Evolutionary conservation across 108 stramenopile species (phyloP).

Genomic region (Skeletonema grethae): DNA sequence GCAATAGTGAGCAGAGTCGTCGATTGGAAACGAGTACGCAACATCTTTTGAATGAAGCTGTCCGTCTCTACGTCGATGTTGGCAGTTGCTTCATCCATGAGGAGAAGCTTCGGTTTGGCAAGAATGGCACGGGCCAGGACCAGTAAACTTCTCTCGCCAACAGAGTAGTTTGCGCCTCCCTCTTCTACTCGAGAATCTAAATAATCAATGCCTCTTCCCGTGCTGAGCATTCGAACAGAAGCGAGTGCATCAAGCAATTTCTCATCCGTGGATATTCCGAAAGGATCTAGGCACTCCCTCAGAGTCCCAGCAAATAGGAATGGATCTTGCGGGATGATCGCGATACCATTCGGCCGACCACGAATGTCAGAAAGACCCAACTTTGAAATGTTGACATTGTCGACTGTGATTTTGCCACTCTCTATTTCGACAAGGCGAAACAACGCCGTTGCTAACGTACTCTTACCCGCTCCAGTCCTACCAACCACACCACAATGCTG

Average conservation of each 20-base stretch:
- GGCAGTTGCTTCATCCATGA: slow-evolving; percentile 86
- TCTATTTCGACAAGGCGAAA: slow-evolving; percentile 88
- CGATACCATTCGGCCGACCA: slow-evolving; percentile 67
- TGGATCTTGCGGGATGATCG: slow-evolving; percentile 96
- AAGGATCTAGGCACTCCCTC: slow-evolving; percentile 93
- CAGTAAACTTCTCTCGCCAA: slow-evolving; percentile 91
- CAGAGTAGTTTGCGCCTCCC: slow-evolving; percentile 85
- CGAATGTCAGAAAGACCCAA: slow-evolving; percentile 81
- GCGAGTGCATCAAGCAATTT: slow-evolving; percentile 79
- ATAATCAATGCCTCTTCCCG: slow-evolving; percentile 22
- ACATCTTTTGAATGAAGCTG: slow-evolving; percentile 85
- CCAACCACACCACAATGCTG: slow-evolving; percentile 78
- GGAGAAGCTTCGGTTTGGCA: slow-evolving; percentile 66
- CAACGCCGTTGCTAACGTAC: slow-evolving; percentile 60
- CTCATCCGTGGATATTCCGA: slow-evolving; percentile 63
- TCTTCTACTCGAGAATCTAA: slow-evolving; percentile 73
- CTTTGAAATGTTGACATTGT: slow-evolving; percentile 75
- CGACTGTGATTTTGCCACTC: slow-evolving; percentile 73
- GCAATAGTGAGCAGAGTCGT: slow-evolving; percentile 94
- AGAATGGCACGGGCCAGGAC: slow-evolving; percentile 90
- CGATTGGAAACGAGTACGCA: slow-evolving; percentile 78
- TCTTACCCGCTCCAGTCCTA: slow-evolving; percentile 57
- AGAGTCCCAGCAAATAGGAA: slow-evolving; percentile 92
- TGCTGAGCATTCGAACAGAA: slow-evolving; percentile 57
- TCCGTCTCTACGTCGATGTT: slow-evolving; percentile 83